Percentiles rank a stretch among this genome's conserved stretches.
Conservation (phyloP, 345 rosid genomes). For the Brassica incana region DNA sequence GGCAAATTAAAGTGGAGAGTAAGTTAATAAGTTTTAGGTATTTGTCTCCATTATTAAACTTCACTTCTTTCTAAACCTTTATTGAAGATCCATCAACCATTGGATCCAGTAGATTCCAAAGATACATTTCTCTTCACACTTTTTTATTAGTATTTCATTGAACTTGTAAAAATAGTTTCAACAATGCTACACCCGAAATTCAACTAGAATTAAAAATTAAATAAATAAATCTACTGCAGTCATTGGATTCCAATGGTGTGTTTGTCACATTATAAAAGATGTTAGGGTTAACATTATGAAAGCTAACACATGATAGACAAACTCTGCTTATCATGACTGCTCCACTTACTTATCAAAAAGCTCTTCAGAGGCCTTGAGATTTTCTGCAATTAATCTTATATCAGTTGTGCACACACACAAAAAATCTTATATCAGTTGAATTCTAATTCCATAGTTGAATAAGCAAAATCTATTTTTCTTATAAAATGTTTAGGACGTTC, state of each 20-base stretch:
- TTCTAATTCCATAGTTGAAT: background rate
- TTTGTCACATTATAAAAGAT: constrained; percentile 20
- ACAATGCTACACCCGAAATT: background rate
- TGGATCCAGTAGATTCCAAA: background rate
- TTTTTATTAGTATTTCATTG: background rate
- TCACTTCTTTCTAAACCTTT: background rate
- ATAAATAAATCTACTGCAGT: constrained; percentile 1
- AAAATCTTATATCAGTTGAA: background rate
- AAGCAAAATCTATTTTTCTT: background rate
- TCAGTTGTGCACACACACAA: background rate
- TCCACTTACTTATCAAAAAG: constrained; percentile 40
- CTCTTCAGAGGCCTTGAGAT: constrained; percentile 12
- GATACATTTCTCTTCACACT: background rate
- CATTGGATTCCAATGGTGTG: constrained; percentile 37
- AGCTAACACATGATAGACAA: constrained; percentile 19
- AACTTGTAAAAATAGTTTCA: background rate
- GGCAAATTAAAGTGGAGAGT: constrained; percentile 30
- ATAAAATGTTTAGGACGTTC: constrained; percentile 26
- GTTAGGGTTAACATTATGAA: constrained; percentile 7
- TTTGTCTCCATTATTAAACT: constrained; percentile 24
- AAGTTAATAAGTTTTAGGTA: constrained; percentile 26
- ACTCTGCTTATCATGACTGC: constrained; percentile 37
- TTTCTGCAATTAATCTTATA: constrained; percentile 16
- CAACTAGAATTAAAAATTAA: background rate
- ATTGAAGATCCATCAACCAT: background rate